phyloP scores from a whole-genome alignment of 2,329 filamentous ascomycete genomes.

The Aspergillus sp. region DNA sequence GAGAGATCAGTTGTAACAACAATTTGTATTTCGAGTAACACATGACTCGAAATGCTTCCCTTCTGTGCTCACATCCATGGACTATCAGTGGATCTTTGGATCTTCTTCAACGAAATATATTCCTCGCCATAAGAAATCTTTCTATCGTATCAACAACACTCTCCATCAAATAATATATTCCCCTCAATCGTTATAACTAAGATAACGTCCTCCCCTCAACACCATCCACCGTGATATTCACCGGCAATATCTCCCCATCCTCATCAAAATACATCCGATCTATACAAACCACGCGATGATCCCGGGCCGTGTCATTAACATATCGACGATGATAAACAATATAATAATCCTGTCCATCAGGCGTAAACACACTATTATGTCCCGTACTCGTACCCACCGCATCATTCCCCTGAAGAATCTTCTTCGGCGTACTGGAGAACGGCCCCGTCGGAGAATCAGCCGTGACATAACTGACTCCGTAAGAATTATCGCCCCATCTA shows the following conservation, averaged over 20 bases:
- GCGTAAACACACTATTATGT: conserved; percentile 46
- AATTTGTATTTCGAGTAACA: too few relatives aligned
- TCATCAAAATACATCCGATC: conserved; percentile 53
- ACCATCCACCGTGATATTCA: conserved; percentile 42
- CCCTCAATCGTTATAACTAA: neutral
- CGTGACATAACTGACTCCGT: conserved; percentile 50
- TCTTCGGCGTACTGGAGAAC: conserved; percentile 41
- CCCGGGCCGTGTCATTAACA: conserved; percentile 47
- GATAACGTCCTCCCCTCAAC: conserved; percentile 25
- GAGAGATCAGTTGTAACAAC: too few relatives aligned
- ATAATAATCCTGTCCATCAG: conserved; percentile 46
- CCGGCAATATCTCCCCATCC: conserved; percentile 46
- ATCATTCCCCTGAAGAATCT: conserved; percentile 38
- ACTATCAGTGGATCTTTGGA: too few relatives aligned
- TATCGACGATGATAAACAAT: conserved; percentile 52
- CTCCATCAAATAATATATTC: neutral
- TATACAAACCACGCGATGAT: conserved; percentile 52
- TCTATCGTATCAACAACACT: neutral
- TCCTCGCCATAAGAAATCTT: neutral
- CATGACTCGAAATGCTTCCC: too few relatives aligned
- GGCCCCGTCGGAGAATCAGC: conserved; percentile 45
- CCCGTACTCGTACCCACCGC: conserved; percentile 39
- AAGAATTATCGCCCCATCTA: conserved; percentile 51
- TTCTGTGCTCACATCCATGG: too few relatives aligned
- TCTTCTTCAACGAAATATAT: too few relatives aligned